phyloP scores from a whole-genome alignment of 2,329 filamentous ascomycete species.

The Scopulariopsis brevicaulis region DNA sequence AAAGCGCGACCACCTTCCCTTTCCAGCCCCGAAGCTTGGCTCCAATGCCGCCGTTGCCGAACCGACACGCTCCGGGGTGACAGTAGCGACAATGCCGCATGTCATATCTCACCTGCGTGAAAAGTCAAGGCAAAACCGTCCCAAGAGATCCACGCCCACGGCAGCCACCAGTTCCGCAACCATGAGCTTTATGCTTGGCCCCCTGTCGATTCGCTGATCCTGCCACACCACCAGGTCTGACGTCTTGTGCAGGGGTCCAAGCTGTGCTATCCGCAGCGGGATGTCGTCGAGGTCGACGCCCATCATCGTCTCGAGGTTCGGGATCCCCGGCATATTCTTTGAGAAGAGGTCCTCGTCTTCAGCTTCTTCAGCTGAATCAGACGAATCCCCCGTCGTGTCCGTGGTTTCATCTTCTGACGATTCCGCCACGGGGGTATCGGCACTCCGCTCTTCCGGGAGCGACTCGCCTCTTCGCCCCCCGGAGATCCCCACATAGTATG shows the following conservation, averaged over 20 bases:
- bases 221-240: slow-evolving; percentile 51
- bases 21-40: not conserved
- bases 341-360: slow-evolving; percentile 33
- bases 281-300: slow-evolving; percentile 48
- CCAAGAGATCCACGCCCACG: slow-evolving; percentile 48
- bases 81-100: not conserved
- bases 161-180: slow-evolving; percentile 58
- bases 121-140: slow-evolving; percentile 48
- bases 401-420: slow-evolving; percentile 9
- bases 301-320: slow-evolving; percentile 39
- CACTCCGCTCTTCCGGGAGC: not conserved
- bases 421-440: slow-evolving; percentile 6
- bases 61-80: not conserved
- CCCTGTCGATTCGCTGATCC: slow-evolving; percentile 33
- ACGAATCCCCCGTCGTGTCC: slow-evolving; percentile 5
- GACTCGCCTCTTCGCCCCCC: not conserved
- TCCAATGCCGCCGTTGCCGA: not conserved
- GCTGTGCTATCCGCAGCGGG: slow-evolving; percentile 34
- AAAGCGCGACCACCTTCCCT: not conserved
- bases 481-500: slow-evolving; percentile 43
- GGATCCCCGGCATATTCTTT: slow-evolving; percentile 56
- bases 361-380: slow-evolving; percentile 7
- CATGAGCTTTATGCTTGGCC: slow-evolving; percentile 42
- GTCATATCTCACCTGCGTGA: not conserved
- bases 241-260: slow-evolving; percentile 25